These are phyloP conservation scores for Suillus americanus DNA, from an alignment of 768 basidiomycete genomes.

Conservation along the genomic window DNA sequence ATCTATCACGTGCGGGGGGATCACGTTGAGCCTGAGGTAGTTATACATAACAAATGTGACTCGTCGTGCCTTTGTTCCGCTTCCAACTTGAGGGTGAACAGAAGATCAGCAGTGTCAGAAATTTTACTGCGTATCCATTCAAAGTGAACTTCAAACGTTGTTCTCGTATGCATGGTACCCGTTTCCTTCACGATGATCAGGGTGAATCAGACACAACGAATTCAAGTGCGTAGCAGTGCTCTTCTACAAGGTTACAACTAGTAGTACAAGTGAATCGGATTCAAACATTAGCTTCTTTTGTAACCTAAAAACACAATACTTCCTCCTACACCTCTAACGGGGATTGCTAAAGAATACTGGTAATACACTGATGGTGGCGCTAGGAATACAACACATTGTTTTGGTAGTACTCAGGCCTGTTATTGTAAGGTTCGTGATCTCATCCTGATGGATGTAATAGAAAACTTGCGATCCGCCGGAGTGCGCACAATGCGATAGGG, in stretches of 20 bases:
- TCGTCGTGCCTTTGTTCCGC: neutral
- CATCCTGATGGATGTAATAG: neutral
- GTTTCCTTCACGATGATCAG: conserved; percentile 2
- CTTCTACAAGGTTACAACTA: neutral
- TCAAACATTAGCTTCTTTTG: neutral
- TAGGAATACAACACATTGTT: conserved; percentile 20
- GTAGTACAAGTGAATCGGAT: neutral
- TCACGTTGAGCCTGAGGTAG: too few species aligned
- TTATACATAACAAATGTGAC: neutral
- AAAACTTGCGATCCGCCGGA: conserved; percentile 13
- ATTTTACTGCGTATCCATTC: neutral
- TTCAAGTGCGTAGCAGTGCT: neutral
- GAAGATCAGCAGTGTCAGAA: neutral
- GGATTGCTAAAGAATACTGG: conserved; percentile 1
- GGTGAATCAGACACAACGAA: neutral
- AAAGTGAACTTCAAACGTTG: neutral
- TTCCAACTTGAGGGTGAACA: neutral
- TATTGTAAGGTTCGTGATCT: neutral
- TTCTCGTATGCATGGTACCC: neutral
- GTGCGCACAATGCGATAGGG: conserved; percentile 52
- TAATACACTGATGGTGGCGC: conserved; percentile 12
- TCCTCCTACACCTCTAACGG: conserved; percentile 4
- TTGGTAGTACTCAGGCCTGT: neutral
- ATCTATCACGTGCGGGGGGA: too few species aligned
- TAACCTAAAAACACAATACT: neutral